Conservation (phyloP, 2,329 filamentous ascomycete species). For the Sordariomycetes sp. region DNA sequence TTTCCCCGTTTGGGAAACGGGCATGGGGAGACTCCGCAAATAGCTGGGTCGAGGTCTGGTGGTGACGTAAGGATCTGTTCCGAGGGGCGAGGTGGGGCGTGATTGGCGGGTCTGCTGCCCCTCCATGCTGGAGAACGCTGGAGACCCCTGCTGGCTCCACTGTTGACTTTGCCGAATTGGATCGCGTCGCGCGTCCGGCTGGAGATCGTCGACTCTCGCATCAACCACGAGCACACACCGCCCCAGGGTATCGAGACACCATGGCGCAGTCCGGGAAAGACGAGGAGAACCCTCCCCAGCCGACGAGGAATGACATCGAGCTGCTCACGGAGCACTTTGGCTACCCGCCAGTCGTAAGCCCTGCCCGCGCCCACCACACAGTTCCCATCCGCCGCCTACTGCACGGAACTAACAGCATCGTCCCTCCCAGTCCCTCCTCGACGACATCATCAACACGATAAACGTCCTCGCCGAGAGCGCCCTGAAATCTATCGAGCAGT, state of each 20-base stretch:
- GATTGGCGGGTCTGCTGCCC: not conserved
- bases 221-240: not conserved
- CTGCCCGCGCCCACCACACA: not conserved
- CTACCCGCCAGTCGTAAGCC: constrained; percentile 78
- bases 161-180: not conserved
- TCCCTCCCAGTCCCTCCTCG: constrained; percentile 64
- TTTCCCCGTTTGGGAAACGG: not conserved
- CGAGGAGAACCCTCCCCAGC: not conserved
- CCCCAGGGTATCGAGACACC: not conserved
- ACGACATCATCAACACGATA: constrained; percentile 95
- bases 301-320: constrained; percentile 37
- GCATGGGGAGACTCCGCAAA: not conserved
- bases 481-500: constrained; percentile 76
- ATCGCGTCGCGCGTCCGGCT: not conserved
- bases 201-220: not conserved
- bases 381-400: not conserved
- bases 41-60: not conserved
- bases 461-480: constrained; percentile 90
- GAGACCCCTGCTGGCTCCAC: not conserved
- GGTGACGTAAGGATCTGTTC: constrained; percentile 2
- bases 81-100: not conserved
- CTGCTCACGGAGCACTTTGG: constrained; percentile 92
- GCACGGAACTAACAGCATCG: constrained; percentile 4
- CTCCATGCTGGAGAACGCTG: not conserved
- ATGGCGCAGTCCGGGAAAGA: not conserved